phyloP scores from a whole-genome alignment of 805 yeast genomes.

The Barnettozyma pratensis region DNA sequence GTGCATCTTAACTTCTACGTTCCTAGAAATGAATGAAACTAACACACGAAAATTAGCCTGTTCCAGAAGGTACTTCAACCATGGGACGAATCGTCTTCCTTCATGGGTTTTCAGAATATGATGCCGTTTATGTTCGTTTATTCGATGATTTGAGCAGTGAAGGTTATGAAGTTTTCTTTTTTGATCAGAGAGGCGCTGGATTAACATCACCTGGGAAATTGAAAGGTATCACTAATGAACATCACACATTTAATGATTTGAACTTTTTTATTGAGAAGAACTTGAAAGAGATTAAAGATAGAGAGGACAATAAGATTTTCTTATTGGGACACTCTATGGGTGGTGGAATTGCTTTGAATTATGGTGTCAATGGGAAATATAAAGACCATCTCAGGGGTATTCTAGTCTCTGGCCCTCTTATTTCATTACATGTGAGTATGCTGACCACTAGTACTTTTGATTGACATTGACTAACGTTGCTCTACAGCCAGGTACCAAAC shows the following conservation, averaged over 20 bases:
- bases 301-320: constrained; percentile 34
- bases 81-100: constrained; percentile 56
- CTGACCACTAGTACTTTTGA: not conserved
- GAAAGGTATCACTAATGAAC: constrained; percentile 54
- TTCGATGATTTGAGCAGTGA: constrained; percentile 45
- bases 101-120: constrained; percentile 70
- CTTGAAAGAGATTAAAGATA: constrained; percentile 29
- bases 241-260: constrained; percentile 51
- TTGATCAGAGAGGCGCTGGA: constrained; percentile 77
- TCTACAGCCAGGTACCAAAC: constrained; percentile 45
- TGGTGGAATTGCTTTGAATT: constrained; percentile 64
- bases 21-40: no score
- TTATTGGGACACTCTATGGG: constrained; percentile 80
- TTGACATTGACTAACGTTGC: not conserved
- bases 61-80: constrained; percentile 28
- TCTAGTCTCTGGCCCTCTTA: constrained; percentile 54
- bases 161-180: constrained; percentile 65
- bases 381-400: constrained; percentile 42
- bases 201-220: constrained; percentile 49
- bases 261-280: constrained; percentile 48
- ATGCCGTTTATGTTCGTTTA: constrained; percentile 42
- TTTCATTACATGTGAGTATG: constrained; percentile 37
- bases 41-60: no score
- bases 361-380: constrained; percentile 51
- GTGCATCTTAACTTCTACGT: no score